Percentiles rank a stretch among this genome's conserved stretches.
Evolutionary conservation across 2,329 filamentous ascomycete genomes (phyloP).

Genomic region (Achaetomium macrosporum): DNA sequence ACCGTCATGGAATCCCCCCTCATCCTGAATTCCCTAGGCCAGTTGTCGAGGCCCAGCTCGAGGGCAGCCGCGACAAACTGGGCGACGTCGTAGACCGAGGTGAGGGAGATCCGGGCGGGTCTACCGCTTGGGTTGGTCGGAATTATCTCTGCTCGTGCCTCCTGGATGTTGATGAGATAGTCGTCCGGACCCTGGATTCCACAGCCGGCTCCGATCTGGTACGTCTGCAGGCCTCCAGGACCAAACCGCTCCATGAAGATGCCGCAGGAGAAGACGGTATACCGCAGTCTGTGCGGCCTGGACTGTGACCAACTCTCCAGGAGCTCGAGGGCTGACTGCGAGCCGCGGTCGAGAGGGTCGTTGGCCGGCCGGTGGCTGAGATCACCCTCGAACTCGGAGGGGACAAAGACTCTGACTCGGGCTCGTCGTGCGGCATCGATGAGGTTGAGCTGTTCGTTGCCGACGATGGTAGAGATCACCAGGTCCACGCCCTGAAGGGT

Average conservation of each 20-base stretch:
- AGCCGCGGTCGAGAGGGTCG: slow-evolving; percentile 58
- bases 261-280: slow-evolving; percentile 67
- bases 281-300: slow-evolving; percentile 50
- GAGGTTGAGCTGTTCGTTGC: slow-evolving; percentile 59
- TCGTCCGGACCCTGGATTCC: slow-evolving; percentile 53
- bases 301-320: slow-evolving; percentile 48
- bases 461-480: slow-evolving; percentile 68
- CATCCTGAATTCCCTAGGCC: slow-evolving; percentile 66
- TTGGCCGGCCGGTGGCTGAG: slow-evolving; percentile 47
- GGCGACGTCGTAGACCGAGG: slow-evolving; percentile 63
- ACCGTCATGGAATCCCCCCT: slow-evolving; percentile 60
- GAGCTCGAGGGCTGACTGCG: slow-evolving; percentile 49
- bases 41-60: slow-evolving; percentile 52
- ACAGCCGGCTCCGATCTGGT: slow-evolving; percentile 53
- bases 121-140: slow-evolving; percentile 46
- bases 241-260: slow-evolving; percentile 71
- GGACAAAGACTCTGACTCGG: slow-evolving; percentile 63
- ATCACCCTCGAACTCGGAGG: slow-evolving; percentile 68
- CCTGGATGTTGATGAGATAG: slow-evolving; percentile 59
- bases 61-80: slow-evolving; percentile 65
- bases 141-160: slow-evolving; percentile 54
- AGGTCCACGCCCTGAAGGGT: slow-evolving; percentile 66
- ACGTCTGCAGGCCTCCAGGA: slow-evolving; percentile 56
- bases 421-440: slow-evolving; percentile 64
- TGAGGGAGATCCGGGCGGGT: slow-evolving; percentile 57